A percentile compares a stretch with the other conserved stretches of the same genome.
These are phyloP conservation scores for Linum tenue DNA, from an alignment of 345 rosid species.

Conservation along the genomic window DNA sequence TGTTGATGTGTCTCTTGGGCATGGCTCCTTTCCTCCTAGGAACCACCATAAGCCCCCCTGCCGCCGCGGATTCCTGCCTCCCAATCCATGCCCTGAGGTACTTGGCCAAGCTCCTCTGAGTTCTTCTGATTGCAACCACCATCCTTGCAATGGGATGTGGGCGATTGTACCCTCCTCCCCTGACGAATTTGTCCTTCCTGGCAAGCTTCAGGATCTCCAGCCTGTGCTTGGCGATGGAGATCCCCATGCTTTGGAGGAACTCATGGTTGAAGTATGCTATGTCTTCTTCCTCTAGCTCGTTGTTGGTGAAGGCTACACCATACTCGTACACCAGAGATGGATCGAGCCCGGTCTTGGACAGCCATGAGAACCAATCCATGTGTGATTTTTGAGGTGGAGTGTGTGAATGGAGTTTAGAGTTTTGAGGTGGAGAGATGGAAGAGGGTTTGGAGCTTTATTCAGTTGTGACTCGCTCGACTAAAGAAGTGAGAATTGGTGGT, in stretches of 20 bases:
- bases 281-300: slow-evolving; percentile 86
- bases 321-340: slow-evolving; percentile 72
- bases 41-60: slow-evolving; percentile 44
- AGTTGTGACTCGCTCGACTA: background rate
- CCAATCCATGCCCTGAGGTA: slow-evolving; percentile 40
- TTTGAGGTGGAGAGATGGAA: background rate
- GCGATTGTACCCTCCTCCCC: slow-evolving; percentile 5
- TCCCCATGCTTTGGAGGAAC: slow-evolving; percentile 93
- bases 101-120: slow-evolving; percentile 39
- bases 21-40: slow-evolving; percentile 44
- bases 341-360: slow-evolving; percentile 63
- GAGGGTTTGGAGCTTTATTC: background rate
- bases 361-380: slow-evolving; percentile 98
- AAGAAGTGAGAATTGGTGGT: background rate
- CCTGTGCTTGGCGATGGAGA: slow-evolving; percentile 89
- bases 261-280: slow-evolving; percentile 77
- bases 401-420: background rate
- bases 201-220: slow-evolving; percentile 89
- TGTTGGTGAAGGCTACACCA: slow-evolving; percentile 60
- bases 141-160: slow-evolving; percentile 41
- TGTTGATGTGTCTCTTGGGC: slow-evolving; percentile 47
- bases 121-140: slow-evolving; percentile 49
- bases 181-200: slow-evolving; percentile 25
- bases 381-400: background rate
- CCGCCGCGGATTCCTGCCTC: slow-evolving; percentile 35